Conservation (phyloP, 106 monocot species). For the Dendrobium huoshanense region DNA sequence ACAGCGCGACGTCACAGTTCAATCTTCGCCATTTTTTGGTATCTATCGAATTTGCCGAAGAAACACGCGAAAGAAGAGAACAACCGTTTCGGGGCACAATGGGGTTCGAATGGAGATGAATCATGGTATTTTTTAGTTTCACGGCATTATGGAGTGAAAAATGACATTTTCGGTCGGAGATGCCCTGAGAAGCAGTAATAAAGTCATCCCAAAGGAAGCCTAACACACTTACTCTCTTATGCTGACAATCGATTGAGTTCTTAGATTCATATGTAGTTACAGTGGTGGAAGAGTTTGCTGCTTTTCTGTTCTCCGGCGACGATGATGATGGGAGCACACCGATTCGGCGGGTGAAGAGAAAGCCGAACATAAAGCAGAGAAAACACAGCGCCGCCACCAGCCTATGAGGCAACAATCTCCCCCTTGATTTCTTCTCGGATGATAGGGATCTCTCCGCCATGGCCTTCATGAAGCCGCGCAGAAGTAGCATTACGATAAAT, state of each 20-base stretch:
- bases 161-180: too few species aligned
- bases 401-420: slow-evolving; percentile 31
- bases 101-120: too few species aligned
- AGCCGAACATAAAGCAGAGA: slow-evolving; percentile 46
- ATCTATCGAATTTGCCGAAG: too few species aligned
- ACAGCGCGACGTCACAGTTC: too few species aligned
- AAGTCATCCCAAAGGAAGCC: too few species aligned
- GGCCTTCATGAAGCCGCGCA: slow-evolving; percentile 27
- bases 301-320: background rate
- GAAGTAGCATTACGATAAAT: background rate
- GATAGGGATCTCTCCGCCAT: slow-evolving; percentile 26
- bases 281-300: background rate
- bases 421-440: slow-evolving; percentile 52
- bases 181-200: too few species aligned
- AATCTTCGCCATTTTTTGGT: too few species aligned
- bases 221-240: slow-evolving; percentile 37
- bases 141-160: too few species aligned
- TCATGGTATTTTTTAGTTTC: too few species aligned
- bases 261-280: slow-evolving; percentile 3
- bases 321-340: slow-evolving; percentile 2
- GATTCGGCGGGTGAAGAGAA: slow-evolving; percentile 35
- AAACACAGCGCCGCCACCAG: slow-evolving; percentile 35
- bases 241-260: slow-evolving; percentile 25
- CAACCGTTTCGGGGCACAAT: too few species aligned
- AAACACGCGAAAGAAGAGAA: too few species aligned